Evolutionary conservation across 768 basidiomycete genomes (phyloP).

Genomic region (Suillus decipiens): DNA sequence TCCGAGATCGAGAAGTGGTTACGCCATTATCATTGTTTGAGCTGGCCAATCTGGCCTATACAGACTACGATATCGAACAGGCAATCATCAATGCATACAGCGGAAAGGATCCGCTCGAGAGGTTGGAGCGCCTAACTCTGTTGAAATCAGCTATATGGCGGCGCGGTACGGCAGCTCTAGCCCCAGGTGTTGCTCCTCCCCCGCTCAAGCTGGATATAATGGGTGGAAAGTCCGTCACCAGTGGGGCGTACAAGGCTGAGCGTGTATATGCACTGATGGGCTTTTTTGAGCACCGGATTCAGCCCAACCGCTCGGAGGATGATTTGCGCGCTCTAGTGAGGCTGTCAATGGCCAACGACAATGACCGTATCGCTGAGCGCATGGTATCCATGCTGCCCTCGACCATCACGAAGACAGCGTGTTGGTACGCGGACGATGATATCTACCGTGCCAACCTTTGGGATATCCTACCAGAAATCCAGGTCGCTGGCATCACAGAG

Average conservation of each 20-base stretch:
- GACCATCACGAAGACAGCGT: not conserved
- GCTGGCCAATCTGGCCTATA: slow-evolving; percentile 22
- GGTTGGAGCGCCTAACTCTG: slow-evolving; percentile 19
- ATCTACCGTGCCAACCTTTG: slow-evolving; percentile 19
- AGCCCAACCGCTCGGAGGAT: slow-evolving; percentile 16
- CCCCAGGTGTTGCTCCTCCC: not conserved
- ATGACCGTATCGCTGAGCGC: slow-evolving; percentile 23
- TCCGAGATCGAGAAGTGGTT: slow-evolving; percentile 8
- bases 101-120: slow-evolving; percentile 14
- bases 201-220: not conserved
- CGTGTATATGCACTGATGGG: slow-evolving; percentile 25
- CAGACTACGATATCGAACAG: slow-evolving; percentile 11
- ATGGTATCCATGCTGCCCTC: slow-evolving; percentile 23
- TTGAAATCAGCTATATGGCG: slow-evolving; percentile 23
- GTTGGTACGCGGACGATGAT: slow-evolving; percentile 25
- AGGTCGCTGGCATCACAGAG: slow-evolving; percentile 21
- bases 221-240: not conserved
- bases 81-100: slow-evolving; percentile 17
- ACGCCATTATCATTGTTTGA: not conserved
- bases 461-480: slow-evolving; percentile 21
- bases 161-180: slow-evolving; percentile 17
- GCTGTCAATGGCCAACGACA: slow-evolving; percentile 26
- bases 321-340: slow-evolving; percentile 21
- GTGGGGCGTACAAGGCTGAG: slow-evolving; percentile 19
- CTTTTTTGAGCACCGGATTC: slow-evolving; percentile 24